phyloP scores from a whole-genome alignment of 1,139 yeast genomes.

The Neolecta irregularis region DNA sequence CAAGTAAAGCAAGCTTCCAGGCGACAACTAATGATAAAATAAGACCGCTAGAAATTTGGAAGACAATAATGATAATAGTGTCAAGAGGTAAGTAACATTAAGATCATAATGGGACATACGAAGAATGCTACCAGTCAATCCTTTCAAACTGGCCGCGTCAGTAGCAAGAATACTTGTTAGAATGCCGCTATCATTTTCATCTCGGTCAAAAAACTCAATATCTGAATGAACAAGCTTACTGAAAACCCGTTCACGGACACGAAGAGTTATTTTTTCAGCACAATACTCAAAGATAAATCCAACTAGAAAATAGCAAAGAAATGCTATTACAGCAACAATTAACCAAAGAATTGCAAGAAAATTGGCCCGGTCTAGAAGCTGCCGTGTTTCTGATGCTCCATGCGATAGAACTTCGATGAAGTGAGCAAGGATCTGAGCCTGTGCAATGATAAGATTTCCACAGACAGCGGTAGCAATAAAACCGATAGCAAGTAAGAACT shows the following conservation, averaged over 20 bases:
- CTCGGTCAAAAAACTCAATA: conserved; percentile 36
- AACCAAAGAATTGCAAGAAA: conserved; percentile 27
- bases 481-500: conserved; percentile 21
- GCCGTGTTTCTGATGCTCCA: conserved; percentile 18
- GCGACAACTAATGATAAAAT: conserved; percentile 49
- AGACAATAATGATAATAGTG: conserved; percentile 13
- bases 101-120: too few relatives aligned
- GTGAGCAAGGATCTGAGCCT: conserved; percentile 27
- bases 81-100: too few relatives aligned
- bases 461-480: conserved; percentile 21
- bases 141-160: conserved; percentile 35
- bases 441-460: conserved; percentile 30
- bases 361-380: conserved; percentile 26
- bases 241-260: conserved; percentile 36
- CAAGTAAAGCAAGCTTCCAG: conserved; percentile 47
- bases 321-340: conserved; percentile 27
- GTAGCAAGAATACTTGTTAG: conserved; percentile 38
- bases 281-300: conserved; percentile 22
- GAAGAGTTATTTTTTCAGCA: conserved; percentile 32
- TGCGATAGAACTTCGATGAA: conserved; percentile 25
- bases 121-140: conserved; percentile 38
- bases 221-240: conserved; percentile 38
- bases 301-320: conserved; percentile 22
- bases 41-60: conserved; percentile 55
- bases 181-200: conserved; percentile 42